Conservation (phyloP, 2,329 filamentous ascomycete genomes). For the Aspergillus texensis region DNA sequence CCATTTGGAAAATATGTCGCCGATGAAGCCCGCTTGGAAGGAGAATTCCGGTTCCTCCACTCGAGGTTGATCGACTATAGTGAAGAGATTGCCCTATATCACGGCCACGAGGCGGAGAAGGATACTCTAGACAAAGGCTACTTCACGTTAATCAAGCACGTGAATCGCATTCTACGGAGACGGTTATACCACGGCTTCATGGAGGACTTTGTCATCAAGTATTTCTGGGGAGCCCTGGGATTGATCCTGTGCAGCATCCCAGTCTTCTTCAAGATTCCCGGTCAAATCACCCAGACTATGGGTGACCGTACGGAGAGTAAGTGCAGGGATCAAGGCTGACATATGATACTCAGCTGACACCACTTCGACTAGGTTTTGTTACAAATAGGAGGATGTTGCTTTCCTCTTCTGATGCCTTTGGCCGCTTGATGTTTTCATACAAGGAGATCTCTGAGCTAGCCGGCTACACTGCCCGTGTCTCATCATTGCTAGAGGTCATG, state of each 20-base stretch:
- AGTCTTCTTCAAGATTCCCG: slow-evolving; percentile 91
- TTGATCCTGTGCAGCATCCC: slow-evolving; percentile 90
- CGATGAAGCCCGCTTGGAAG: slow-evolving; percentile 90
- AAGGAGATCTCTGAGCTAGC: slow-evolving; percentile 96
- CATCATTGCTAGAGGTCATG: slow-evolving; percentile 88
- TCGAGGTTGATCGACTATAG: slow-evolving; percentile 92
- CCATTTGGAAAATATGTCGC: slow-evolving; percentile 98
- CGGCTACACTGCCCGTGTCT: slow-evolving; percentile 90
- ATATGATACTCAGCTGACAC: background rate
- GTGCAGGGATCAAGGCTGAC: slow-evolving; percentile 20
- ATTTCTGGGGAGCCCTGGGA: slow-evolving; percentile 95
- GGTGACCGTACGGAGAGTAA: slow-evolving; percentile 61
- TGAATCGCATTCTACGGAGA: slow-evolving; percentile 88
- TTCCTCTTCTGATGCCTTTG: slow-evolving; percentile 92
- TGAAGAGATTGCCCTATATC: slow-evolving; percentile 91
- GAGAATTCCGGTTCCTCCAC: slow-evolving; percentile 95
- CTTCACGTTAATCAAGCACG: slow-evolving; percentile 98
- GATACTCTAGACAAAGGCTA: slow-evolving; percentile 97
- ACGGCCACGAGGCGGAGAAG: slow-evolving; percentile 91
- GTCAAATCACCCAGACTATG: slow-evolving; percentile 57
- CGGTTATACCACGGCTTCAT: slow-evolving; percentile 98
- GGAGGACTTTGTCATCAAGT: slow-evolving; percentile 99
- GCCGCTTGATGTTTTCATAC: slow-evolving; percentile 96
- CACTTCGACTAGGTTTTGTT: slow-evolving; percentile 67
- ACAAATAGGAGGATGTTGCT: slow-evolving; percentile 92